Conservation (phyloP, 2,329 filamentous ascomycete species). For the Helotiales sp. region DNA sequence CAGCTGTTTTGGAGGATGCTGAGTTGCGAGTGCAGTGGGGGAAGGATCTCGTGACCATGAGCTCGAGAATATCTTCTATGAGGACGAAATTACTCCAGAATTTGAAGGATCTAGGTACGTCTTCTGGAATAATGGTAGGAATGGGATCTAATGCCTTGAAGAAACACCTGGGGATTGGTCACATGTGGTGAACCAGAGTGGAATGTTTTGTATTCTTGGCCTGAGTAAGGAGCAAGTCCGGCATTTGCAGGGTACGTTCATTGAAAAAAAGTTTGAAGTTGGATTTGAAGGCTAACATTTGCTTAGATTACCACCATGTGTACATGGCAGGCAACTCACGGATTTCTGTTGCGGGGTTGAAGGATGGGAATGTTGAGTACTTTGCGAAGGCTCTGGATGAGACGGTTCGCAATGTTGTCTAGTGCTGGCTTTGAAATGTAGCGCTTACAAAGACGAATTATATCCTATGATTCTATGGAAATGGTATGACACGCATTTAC, state of each 20-base stretch:
- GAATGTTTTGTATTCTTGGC: not conserved
- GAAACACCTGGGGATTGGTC: not conserved
- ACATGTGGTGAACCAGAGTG: not conserved
- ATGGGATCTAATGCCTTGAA: no score
- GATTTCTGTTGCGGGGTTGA: constrained; percentile 42
- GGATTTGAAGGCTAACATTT: not conserved
- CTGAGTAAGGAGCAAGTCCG: not conserved
- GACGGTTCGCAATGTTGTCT: constrained; percentile 1
- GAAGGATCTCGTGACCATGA: constrained; percentile 39
- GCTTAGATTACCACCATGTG: constrained; percentile 36
- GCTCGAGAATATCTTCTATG: not conserved
- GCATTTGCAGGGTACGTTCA: not conserved
- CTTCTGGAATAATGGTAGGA: no score
- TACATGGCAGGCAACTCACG: constrained; percentile 42
- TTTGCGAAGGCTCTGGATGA: constrained; percentile 30
- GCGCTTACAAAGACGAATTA: not conserved
- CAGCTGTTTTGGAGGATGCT: constrained; percentile 34
- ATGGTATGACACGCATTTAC: no score
- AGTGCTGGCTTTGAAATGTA: not conserved
- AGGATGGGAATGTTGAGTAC: constrained; percentile 38
- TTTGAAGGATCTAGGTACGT: not conserved
- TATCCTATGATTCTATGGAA: no score
- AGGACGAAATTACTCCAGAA: not conserved
- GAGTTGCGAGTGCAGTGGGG: constrained; percentile 37
- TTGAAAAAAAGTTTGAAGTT: not conserved